Conservation (phyloP, 371 early-diverging fungal species). For the Mucor irregularis region DNA sequence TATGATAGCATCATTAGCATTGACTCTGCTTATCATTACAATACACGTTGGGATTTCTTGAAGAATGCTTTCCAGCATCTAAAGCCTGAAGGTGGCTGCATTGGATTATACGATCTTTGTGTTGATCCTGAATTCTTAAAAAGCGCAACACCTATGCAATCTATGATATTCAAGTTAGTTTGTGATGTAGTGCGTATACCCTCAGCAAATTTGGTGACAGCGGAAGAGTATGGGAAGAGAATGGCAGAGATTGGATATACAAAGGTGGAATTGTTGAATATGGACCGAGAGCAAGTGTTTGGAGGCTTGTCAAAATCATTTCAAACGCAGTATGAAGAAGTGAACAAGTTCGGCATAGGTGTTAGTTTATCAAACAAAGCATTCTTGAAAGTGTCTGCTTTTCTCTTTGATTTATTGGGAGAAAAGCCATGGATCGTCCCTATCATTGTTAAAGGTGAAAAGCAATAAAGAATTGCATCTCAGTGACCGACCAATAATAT, state of each 20-base stretch:
- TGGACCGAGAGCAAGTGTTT: conserved; percentile 19
- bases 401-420: conserved; percentile 13
- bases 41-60: conserved; percentile 53
- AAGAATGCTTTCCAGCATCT: conserved; percentile 29
- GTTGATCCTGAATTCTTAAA: conserved; percentile 19
- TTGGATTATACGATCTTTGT: conserved; percentile 46
- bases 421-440: conserved; percentile 17
- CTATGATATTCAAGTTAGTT: conserved; percentile 2
- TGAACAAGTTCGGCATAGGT: conserved; percentile 11
- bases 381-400: conserved; percentile 10
- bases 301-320: conserved; percentile 24
- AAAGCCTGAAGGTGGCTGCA: conserved; percentile 26
- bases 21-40: conserved; percentile 62
- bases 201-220: conserved; percentile 26
- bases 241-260: conserved; percentile 17
- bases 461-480: too few species aligned
- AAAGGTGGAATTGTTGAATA: conserved; percentile 10
- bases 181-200: conserved; percentile 28
- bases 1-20: conserved; percentile 53
- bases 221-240: conserved; percentile 15
- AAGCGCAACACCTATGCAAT: conserved; percentile 4
- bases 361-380: conserved; percentile 11
- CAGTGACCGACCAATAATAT: too few species aligned
- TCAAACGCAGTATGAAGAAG: not conserved
- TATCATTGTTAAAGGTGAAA: conserved; percentile 18